Conservation (phyloP, 306 rosid species). For the Malus domestica region DNA sequence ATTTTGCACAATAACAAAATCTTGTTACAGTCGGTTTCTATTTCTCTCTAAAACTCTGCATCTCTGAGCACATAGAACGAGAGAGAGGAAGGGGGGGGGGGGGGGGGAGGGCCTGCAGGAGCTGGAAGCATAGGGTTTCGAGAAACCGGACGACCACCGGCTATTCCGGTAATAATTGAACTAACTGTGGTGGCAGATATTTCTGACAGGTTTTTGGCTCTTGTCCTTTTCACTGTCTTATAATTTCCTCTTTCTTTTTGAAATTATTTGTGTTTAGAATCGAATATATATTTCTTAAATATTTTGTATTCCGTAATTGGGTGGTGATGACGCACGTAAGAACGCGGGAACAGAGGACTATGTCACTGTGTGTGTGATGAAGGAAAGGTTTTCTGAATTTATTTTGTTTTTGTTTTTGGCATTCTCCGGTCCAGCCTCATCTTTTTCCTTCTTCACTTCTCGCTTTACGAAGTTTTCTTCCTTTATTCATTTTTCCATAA, state of each 20-base stretch:
- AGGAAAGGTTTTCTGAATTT: slow-evolving; percentile 41
- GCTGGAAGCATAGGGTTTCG: slow-evolving; percentile 40
- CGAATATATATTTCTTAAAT: no score
- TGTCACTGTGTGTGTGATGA: slow-evolving; percentile 10
- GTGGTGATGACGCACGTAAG: slow-evolving; percentile 69
- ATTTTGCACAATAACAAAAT: slow-evolving; percentile 4
- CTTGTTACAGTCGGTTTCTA: neutral
- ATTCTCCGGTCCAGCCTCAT: slow-evolving; percentile 37
- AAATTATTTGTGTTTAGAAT: neutral
- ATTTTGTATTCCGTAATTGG: neutral
- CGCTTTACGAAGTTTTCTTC: slow-evolving; percentile 29
- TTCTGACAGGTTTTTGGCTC: slow-evolving; percentile 46
- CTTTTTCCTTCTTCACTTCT: slow-evolving; percentile 8
- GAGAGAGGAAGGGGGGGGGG: neutral
- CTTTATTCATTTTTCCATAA: neutral
- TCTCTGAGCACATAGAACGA: neutral
- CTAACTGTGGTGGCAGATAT: slow-evolving; percentile 46
- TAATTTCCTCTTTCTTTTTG: neutral
- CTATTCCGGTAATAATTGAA: slow-evolving; percentile 55
- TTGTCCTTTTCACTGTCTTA: slow-evolving; percentile 40
- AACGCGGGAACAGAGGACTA: slow-evolving; percentile 27
- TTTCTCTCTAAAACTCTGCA: neutral
- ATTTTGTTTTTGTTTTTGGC: neutral
- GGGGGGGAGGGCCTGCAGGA: neutral
- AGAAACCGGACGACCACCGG: slow-evolving; percentile 55